Conservation (phyloP, 1,284 basidiomycete genomes). For the Mycena citricolor region DNA sequence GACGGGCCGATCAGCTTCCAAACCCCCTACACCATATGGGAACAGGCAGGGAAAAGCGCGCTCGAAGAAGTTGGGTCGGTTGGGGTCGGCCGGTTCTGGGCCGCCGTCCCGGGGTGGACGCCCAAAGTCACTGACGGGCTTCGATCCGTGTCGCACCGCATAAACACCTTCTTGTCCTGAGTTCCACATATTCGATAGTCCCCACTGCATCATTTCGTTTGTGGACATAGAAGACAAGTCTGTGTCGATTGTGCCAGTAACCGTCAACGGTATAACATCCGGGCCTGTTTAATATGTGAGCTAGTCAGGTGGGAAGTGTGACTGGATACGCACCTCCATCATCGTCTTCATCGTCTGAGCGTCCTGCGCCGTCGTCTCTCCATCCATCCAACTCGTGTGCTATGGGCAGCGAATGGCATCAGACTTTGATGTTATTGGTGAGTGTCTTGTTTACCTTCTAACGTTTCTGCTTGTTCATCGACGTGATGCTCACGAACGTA, state of each 20-base stretch:
- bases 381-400: too few relatives aligned
- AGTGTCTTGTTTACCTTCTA: not conserved
- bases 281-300: too few relatives aligned
- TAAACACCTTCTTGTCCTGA: slow-evolving; percentile 16
- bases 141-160: slow-evolving; percentile 12
- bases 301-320: not conserved
- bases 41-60: slow-evolving; percentile 36
- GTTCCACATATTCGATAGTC: slow-evolving; percentile 21
- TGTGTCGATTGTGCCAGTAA: slow-evolving; percentile 23
- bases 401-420: too few relatives aligned
- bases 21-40: slow-evolving; percentile 40
- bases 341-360: not conserved
- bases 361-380: not conserved
- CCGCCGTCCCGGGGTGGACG: not conserved
- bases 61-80: slow-evolving; percentile 22
- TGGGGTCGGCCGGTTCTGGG: too few relatives aligned
- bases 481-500: slow-evolving; percentile 7
- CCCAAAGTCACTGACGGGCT: slow-evolving; percentile 17
- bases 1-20: slow-evolving; percentile 28
- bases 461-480: not conserved
- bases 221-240: slow-evolving; percentile 13
- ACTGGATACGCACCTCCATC: not conserved
- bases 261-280: slow-evolving; percentile 23
- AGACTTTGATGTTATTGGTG: too few relatives aligned
- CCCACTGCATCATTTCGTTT: slow-evolving; percentile 15